These are phyloP conservation scores for Cercospora sesami DNA, from an alignment of 2,329 filamentous ascomycete species.

Conservation along the genomic window DNA sequence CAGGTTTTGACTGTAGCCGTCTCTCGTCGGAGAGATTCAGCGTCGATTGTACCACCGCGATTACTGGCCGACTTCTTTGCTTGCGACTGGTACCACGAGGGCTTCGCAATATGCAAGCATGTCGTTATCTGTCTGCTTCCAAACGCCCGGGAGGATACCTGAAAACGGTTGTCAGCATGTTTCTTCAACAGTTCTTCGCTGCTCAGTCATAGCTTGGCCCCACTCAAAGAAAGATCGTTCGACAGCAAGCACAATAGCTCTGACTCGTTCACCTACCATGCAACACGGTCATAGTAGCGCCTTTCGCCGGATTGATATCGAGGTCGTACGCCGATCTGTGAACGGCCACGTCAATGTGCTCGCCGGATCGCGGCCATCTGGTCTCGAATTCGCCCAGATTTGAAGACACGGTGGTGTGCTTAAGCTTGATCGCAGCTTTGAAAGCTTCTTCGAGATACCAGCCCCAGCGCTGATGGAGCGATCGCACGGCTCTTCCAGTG, in stretches of 20 bases:
- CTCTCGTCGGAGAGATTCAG: background rate
- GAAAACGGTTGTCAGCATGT: background rate
- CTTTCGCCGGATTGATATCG: accelerated
- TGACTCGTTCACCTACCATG: too few species aligned
- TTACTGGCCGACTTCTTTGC: background rate
- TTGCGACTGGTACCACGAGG: background rate
- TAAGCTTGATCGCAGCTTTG: constrained; percentile 14
- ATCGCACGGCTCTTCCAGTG: background rate
- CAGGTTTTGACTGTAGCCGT: background rate
- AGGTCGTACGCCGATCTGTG: background rate
- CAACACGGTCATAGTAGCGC: background rate
- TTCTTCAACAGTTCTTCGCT: too few species aligned
- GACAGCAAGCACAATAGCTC: too few species aligned
- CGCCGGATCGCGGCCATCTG: background rate
- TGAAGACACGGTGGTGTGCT: constrained; percentile 8
- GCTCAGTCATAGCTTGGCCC: too few species aligned
- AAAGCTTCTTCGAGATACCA: constrained; percentile 12
- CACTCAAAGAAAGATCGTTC: too few species aligned
- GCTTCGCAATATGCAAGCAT: background rate
- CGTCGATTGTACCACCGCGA: background rate
- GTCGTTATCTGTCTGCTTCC: background rate
- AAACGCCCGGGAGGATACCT: background rate
- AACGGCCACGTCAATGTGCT: background rate
- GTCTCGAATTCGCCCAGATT: constrained; percentile 5
- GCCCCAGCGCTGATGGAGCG: background rate